These are phyloP conservation scores for Saccharomycopsis microspora DNA, from an alignment of 805 yeast genomes.

Conservation along the genomic window DNA sequence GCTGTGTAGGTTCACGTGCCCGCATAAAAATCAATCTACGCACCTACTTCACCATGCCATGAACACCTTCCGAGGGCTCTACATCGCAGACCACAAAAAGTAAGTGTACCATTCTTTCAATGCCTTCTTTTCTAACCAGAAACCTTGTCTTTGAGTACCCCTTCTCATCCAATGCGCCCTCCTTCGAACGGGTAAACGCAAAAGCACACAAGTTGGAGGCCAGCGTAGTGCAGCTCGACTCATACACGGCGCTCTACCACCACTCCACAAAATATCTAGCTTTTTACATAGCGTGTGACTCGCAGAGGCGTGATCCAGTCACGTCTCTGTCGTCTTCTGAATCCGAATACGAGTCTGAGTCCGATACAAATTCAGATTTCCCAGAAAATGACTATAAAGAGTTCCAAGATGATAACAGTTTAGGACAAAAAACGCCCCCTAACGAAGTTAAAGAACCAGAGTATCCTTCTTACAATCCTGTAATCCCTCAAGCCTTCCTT, in stretches of 20 bases:
- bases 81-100: conserved; percentile 30
- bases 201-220: conserved; percentile 17
- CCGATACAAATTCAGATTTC: conserved; percentile 8
- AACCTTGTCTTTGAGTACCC: conserved; percentile 29
- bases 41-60: not conserved
- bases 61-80: conserved; percentile 17
- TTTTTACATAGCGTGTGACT: conserved; percentile 6
- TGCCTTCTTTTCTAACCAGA: conserved; percentile 16
- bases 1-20: too few relatives aligned
- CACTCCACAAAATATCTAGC: conserved; percentile 5
- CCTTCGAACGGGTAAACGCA: conserved; percentile 21
- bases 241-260: conserved; percentile 7
- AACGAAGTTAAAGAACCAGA: not conserved
- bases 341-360: not conserved
- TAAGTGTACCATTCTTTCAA: conserved; percentile 17
- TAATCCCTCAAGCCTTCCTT: conserved; percentile 44
- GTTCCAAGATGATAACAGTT: conserved; percentile 3
- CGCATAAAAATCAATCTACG: too few relatives aligned
- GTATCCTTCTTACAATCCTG: conserved; percentile 28
- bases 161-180: conserved; percentile 23
- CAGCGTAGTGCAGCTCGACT: conserved; percentile 14
- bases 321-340: not conserved
- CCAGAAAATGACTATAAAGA: conserved; percentile 14
- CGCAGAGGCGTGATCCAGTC: not conserved
- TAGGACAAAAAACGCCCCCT: not conserved